A percentile compares a stretch with the other conserved stretches of the same genome.
phyloP scores from a whole-genome alignment of 768 basidiomycete species.

The Suillus sp. region DNA sequence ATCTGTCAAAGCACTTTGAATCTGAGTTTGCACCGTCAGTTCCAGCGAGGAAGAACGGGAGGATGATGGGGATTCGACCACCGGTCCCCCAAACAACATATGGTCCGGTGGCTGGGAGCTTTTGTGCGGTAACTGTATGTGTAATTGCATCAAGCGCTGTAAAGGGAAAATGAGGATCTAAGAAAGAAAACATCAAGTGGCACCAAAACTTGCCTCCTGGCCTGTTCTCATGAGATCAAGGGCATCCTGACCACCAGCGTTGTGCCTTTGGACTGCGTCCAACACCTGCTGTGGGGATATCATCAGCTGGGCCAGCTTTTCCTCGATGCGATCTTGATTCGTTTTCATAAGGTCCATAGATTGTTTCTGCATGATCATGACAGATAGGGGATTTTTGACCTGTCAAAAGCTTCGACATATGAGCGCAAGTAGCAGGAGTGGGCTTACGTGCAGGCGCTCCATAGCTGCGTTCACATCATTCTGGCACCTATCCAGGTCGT shows the following conservation, averaged over 20 bases:
- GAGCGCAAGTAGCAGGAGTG: constrained; percentile 2
- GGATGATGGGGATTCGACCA: constrained; percentile 26
- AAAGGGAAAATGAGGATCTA: background rate
- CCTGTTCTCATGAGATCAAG: constrained; percentile 53
- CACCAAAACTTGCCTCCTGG: constrained; percentile 43
- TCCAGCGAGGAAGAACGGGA: constrained; percentile 27
- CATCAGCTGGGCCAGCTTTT: constrained; percentile 43
- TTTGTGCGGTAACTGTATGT: background rate
- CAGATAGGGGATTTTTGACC: constrained; percentile 25
- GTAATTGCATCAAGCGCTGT: constrained; percentile 25
- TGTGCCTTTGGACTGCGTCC: constrained; percentile 41
- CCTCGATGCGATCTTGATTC: constrained; percentile 37
- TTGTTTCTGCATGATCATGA: constrained; percentile 33
- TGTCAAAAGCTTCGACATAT: constrained; percentile 12
- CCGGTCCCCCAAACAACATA: constrained; percentile 21
- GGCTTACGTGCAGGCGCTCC: constrained; percentile 44
- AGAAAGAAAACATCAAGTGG: background rate
- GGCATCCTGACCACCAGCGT: constrained; percentile 43
- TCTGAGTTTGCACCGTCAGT: constrained; percentile 37
- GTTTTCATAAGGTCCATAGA: constrained; percentile 29
- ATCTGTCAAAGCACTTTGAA: constrained; percentile 47
- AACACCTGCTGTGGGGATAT: constrained; percentile 40
- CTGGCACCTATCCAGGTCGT: constrained; percentile 46
- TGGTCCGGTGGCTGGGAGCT: background rate
- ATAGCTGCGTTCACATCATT: constrained; percentile 45